These are phyloP conservation scores for Colletotrichum simmondsii DNA, from an alignment of 2,329 filamentous ascomycete genomes.

Conservation along the genomic window DNA sequence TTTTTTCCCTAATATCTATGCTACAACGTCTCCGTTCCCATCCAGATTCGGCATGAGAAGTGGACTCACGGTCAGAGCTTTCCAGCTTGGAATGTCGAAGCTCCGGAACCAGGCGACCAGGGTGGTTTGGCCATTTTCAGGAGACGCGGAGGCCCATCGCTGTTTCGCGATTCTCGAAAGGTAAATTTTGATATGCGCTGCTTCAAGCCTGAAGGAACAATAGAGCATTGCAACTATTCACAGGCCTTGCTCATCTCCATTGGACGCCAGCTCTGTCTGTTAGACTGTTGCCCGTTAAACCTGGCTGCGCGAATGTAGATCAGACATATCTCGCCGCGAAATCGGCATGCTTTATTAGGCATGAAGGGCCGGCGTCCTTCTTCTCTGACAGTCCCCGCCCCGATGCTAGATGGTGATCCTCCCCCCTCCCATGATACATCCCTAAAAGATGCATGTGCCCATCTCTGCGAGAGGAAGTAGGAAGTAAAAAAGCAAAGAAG, in stretches of 20 bases:
- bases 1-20: constrained; percentile 19
- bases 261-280: background rate
- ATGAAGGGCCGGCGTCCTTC: background rate
- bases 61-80: constrained; percentile 20
- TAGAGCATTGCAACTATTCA: background rate
- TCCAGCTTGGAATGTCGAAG: constrained; percentile 5
- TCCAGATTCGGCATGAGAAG: background rate
- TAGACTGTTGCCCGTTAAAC: background rate
- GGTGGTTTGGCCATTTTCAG: background rate
- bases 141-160: no score
- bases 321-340: constrained; percentile 3
- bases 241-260: background rate
- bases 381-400: background rate
- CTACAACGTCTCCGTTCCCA: constrained; percentile 3
- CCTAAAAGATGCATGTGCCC: background rate
- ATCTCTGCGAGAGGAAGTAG: constrained; percentile 1
- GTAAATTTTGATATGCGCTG: background rate
- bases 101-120: background rate
- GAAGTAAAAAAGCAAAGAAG: constrained; percentile 3
- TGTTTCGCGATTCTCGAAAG: background rate
- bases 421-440: background rate
- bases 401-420: background rate
- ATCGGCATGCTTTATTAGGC: background rate
- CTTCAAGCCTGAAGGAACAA: background rate
- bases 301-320: background rate